Evolutionary conservation across 2,329 filamentous ascomycete genomes (phyloP), one percentile per base, ranked within the genome.

Genomic region (Didymella lethalis): DNA sequence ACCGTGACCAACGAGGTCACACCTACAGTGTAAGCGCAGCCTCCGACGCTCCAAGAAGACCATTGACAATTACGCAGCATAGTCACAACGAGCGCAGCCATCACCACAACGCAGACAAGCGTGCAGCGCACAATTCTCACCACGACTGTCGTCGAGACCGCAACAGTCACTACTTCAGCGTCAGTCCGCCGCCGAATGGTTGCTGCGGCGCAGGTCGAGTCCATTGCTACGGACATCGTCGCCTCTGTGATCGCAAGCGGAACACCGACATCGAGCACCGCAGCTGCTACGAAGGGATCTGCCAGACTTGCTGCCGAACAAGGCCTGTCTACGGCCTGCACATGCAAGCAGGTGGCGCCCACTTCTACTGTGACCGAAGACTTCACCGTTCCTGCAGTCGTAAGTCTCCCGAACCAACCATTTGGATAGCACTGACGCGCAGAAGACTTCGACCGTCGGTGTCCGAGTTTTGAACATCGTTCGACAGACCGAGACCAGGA

Each of bases 261-360:
- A 28, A 61, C 63, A 10, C 55, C 55, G 8, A 57, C 49, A 2
- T 41, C 62, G 10, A 34, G 56, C 11, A 38, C 51, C 14, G 28
- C 55, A 47, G 51, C 64, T 32, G 43, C 32, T 25, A 60, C 67
- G 8, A 59, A 54, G 26, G 62, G 64, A 48, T 32, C 57, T n/a
- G 54, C 64, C 14, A 48, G 64, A 40, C n/a, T 59, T 32, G 54
- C 63, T 47, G 63, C 70, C 45, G 59, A 68, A 31, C 61, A 51
- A 7, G 70, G 66, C 2, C 50, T 75, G 10, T 68, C 69, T 0
- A 72, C 62, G 32, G 74, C 73, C 23, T 77, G 73, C 61, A 68
- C 66, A 5, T 75, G 73, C 54, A 64, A 69, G 44, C 64, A 69
- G 60, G 66, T 72, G 1, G 56, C 63, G 11, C 73, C 74, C 8